A percentile compares a stretch with the other conserved stretches of the same genome.
Evolutionary conservation across 208 protist species (phyloP).

Genomic region (Crithidia brevicula): DNA sequence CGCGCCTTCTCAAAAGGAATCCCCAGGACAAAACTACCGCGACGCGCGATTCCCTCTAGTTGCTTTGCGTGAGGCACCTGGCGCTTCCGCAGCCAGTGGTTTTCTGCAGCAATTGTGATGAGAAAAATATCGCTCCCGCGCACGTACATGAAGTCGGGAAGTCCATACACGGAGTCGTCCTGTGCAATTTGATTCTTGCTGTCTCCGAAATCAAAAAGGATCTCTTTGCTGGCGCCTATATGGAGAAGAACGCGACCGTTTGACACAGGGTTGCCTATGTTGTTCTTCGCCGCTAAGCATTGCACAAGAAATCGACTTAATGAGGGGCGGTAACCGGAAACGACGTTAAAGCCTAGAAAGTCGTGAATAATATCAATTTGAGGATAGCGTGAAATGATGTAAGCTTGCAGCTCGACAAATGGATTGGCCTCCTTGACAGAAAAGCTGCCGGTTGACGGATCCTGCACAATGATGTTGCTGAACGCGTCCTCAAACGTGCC

Average conservation of each 20-base stretch:
- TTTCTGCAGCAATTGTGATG: conserved; percentile 84
- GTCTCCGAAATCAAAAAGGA: conserved; percentile 81
- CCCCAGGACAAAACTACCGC: conserved; percentile 77
- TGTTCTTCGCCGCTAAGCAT: conserved; percentile 37
- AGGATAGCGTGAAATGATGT: conserved; percentile 65
- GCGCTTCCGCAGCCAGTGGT: conserved; percentile 81
- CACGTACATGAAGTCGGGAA: conserved; percentile 84
- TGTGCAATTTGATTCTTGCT: conserved; percentile 55
- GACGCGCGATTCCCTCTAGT: conserved; percentile 82
- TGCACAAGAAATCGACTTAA: conserved; percentile 56
- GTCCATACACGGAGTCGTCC: conserved; percentile 70
- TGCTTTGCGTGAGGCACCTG: conserved; percentile 84
- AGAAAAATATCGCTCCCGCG: conserved; percentile 69
- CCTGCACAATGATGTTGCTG: conserved; percentile 73
- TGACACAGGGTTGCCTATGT: conserved; percentile 10
- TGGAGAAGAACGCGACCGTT: conserved; percentile 50
- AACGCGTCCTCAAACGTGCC: conserved; percentile 84
- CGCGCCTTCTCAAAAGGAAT: conserved; percentile 73
- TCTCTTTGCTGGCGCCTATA: conserved; percentile 39
- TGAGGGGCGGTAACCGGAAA: conserved; percentile 66
- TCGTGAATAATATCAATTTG: conserved; percentile 82
- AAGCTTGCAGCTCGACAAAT: conserved; percentile 60
- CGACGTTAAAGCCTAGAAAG: conserved; percentile 83
- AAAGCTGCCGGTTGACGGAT: conserved; percentile 48
- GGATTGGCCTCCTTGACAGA: conserved; percentile 60